A percentile compares a stretch with the other conserved stretches of the same genome.
Evolutionary conservation across 1,284 basidiomycete genomes (phyloP).

Genomic region (Tausonia pullulans): DNA sequence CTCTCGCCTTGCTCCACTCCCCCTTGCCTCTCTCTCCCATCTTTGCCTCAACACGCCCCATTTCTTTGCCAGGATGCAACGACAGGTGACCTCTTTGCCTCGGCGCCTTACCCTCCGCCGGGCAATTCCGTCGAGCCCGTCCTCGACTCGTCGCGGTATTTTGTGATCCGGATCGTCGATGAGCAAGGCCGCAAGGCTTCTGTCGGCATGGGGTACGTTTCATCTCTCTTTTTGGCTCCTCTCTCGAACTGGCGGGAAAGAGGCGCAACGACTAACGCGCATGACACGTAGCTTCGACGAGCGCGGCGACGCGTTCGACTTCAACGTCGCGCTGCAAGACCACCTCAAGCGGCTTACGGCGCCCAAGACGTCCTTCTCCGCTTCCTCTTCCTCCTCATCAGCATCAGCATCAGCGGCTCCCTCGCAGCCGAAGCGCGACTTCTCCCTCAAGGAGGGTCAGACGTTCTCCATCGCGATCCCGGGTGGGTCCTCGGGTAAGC

Average conservation of each 20-base stretch:
- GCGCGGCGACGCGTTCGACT: constrained; percentile 56
- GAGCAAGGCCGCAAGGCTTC: constrained; percentile 77
- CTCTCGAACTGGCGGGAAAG: neutral
- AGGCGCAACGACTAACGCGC: neutral
- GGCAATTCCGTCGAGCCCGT: constrained; percentile 86
- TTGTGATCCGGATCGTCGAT: constrained; percentile 76
- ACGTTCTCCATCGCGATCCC: constrained; percentile 88
- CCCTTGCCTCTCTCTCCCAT: neutral
- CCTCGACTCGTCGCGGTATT: constrained; percentile 90
- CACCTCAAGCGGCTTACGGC: constrained; percentile 61
- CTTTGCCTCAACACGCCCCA: neutral
- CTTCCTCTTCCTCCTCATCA: constrained; percentile 35
- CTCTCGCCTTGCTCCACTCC: neutral
- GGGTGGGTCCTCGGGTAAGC: constrained; percentile 34
- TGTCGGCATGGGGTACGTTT: constrained; percentile 64
- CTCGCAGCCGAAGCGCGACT: constrained; percentile 70
- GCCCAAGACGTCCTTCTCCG: constrained; percentile 15
- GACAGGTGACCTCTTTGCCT: constrained; percentile 61
- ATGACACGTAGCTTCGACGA: constrained; percentile 51
- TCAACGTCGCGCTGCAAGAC: constrained; percentile 77
- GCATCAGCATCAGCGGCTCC: constrained; percentile 35
- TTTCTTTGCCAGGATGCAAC: constrained; percentile 24
- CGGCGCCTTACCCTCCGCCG: constrained; percentile 70
- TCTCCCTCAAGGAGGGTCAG: constrained; percentile 89
- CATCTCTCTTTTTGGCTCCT: neutral